Percentiles rank a stretch among this genome's conserved stretches.
Evolutionary conservation across 768 basidiomycete genomes (phyloP).

Genomic region (Boletus rubroflammeus): DNA sequence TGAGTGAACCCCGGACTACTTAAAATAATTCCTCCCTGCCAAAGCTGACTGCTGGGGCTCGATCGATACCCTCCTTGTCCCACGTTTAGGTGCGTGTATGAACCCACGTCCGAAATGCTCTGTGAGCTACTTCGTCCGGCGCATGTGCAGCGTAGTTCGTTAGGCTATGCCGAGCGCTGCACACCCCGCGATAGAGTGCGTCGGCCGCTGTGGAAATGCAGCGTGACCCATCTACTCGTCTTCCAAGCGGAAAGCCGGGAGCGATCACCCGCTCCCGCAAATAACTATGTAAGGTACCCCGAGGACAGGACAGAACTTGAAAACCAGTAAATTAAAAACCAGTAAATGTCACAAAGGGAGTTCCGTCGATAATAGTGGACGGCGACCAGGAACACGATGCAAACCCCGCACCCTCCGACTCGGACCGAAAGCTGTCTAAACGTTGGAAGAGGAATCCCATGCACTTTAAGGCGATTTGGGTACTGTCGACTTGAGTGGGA

Average conservation of each 20-base stretch:
- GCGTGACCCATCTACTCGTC: too few species aligned
- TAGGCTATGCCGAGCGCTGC: too few species aligned
- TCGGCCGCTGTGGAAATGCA: conserved; percentile 45
- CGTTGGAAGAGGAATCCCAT: neutral
- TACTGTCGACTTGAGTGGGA: neutral
- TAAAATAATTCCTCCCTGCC: neutral
- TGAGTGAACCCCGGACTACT: neutral
- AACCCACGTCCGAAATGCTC: neutral
- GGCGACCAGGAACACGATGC: neutral
- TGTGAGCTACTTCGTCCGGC: neutral
- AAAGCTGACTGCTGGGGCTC: neutral
- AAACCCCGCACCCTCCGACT: neutral
- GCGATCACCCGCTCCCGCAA: neutral
- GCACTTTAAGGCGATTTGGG: neutral
- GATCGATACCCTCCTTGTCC: neutral
- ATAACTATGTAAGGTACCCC: neutral
- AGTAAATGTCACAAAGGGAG: neutral
- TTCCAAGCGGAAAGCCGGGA: neutral
- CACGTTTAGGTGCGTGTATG: neutral
- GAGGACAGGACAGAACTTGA: neutral
- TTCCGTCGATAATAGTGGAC: neutral
- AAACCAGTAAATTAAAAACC: too few species aligned
- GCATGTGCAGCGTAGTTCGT: neutral
- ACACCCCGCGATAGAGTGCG: conserved; percentile 20
- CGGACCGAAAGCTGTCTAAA: neutral